Conservation (phyloP, 805 yeast species). For the Kazachstania kunashirensis region DNA sequence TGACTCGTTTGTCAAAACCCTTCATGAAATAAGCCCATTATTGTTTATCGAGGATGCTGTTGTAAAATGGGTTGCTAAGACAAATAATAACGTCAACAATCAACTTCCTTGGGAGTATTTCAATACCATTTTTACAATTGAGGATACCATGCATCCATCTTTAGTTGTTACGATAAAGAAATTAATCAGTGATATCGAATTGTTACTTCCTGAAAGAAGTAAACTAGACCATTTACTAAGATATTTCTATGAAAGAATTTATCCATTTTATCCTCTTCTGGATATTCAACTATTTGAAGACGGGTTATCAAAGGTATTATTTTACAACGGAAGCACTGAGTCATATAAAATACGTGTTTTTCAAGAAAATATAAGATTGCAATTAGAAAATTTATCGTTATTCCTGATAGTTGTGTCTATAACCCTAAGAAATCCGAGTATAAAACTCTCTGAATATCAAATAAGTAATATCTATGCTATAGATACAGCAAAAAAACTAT, state of each 20-base stretch:
- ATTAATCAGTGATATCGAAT: conserved; percentile 1
- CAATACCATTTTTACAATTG: conserved; percentile 2
- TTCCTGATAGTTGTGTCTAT: conserved; percentile 8
- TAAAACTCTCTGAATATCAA: not conserved
- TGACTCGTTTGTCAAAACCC: not conserved
- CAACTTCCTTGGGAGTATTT: conserved; percentile 3
- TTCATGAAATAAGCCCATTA: conserved; percentile 5
- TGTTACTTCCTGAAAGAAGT: not conserved
- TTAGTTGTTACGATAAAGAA: conserved; percentile 2
- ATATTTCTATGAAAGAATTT: conserved; percentile 2
- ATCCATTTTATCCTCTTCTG: conserved; percentile 8
- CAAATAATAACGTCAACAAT: conserved; percentile 1
- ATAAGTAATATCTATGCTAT: not conserved
- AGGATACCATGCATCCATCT: conserved; percentile 2
- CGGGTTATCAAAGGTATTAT: conserved; percentile 1
- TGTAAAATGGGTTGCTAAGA: conserved; percentile 3
- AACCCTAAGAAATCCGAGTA: conserved; percentile 4
- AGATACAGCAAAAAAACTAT: conserved; percentile 1
- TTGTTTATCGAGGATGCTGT: conserved; percentile 8
- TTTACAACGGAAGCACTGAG: not conserved
- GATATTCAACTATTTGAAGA: conserved; percentile 7
- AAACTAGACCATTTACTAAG: conserved; percentile 1
- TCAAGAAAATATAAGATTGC: conserved; percentile 9
- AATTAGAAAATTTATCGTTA: conserved; percentile 9
- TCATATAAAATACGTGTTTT: conserved; percentile 6